Evolutionary conservation across 345 rosid genomes (phyloP).

Genomic region (Jatropha curcas): DNA sequence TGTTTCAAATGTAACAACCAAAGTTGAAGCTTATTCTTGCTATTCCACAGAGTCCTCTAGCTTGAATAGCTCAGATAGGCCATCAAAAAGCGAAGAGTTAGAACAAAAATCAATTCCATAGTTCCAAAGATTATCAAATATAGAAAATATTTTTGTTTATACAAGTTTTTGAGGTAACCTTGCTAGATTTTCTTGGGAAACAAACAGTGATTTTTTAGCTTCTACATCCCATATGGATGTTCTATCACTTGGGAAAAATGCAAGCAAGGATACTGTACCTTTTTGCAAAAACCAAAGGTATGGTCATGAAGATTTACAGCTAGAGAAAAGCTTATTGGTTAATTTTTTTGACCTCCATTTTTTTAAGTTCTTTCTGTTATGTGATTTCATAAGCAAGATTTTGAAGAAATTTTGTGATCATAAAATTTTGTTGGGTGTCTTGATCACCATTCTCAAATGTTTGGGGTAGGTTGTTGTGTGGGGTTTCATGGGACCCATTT

Average conservation of each 20-base stretch:
- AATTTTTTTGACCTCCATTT: too few relatives aligned
- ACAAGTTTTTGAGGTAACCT: conserved; percentile 3
- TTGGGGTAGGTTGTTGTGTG: background rate
- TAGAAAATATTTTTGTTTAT: too few relatives aligned
- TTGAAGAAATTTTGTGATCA: background rate
- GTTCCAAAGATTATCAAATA: background rate
- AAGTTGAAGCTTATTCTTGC: conserved; percentile 23
- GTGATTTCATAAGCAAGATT: background rate
- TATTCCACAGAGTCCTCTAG: conserved; percentile 35
- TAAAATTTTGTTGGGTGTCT: background rate
- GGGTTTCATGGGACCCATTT: conserved; percentile 5
- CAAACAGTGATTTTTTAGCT: background rate
- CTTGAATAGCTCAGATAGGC: conserved; percentile 24
- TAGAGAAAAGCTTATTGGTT: background rate
- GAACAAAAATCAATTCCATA: background rate
- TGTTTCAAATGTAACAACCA: conserved; percentile 27
- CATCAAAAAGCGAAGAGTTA: conserved; percentile 24
- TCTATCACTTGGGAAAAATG: background rate
- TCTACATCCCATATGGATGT: background rate
- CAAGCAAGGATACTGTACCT: background rate
- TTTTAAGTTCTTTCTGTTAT: background rate
- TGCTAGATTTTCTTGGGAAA: background rate
- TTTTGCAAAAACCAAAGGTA: background rate
- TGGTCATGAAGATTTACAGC: background rate
- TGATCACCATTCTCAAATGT: background rate